phyloP scores from a whole-genome alignment of 2,329 filamentous ascomycete genomes.

The Gyromitra esculenta region DNA sequence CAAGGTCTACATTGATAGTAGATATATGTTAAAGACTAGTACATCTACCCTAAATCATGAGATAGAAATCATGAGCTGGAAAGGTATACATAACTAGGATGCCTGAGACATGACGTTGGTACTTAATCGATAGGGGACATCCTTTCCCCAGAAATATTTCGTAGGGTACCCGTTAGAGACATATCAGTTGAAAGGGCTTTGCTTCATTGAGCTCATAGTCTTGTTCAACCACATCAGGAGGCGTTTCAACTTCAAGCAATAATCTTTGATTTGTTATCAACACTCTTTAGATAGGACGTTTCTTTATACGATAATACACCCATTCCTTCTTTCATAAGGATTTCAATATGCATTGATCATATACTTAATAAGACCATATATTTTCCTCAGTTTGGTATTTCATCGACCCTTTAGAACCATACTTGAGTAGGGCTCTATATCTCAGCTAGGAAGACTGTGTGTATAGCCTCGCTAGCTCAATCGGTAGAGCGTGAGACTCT shows the following conservation, averaged over 20 bases:
- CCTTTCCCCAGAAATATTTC: neutral
- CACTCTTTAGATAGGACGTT: neutral
- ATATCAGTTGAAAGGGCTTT: neutral
- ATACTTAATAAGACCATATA: no score
- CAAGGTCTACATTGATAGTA: slow-evolving; percentile 8
- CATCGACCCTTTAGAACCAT: no score
- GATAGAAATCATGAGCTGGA: neutral
- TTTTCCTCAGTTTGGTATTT: no score
- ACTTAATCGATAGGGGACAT: neutral
- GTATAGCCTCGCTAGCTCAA: slow-evolving; percentile 54
- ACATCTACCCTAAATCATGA: neutral
- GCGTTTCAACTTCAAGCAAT: neutral
- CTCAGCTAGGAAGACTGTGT: no score
- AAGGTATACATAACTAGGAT: neutral
- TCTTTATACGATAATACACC: neutral
- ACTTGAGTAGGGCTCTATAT: neutral
- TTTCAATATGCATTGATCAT: no score
- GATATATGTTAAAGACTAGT: neutral
- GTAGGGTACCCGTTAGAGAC: neutral
- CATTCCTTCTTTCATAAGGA: no score
- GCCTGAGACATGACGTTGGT: neutral
- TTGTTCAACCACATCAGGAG: neutral
- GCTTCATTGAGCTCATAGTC: neutral
- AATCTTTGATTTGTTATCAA: neutral
- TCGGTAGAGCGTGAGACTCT: slow-evolving; percentile 57